Evolutionary conservation across 495 filamentous ascomycete genomes (phyloP).

Genomic region (Aspergillus campestris): DNA sequence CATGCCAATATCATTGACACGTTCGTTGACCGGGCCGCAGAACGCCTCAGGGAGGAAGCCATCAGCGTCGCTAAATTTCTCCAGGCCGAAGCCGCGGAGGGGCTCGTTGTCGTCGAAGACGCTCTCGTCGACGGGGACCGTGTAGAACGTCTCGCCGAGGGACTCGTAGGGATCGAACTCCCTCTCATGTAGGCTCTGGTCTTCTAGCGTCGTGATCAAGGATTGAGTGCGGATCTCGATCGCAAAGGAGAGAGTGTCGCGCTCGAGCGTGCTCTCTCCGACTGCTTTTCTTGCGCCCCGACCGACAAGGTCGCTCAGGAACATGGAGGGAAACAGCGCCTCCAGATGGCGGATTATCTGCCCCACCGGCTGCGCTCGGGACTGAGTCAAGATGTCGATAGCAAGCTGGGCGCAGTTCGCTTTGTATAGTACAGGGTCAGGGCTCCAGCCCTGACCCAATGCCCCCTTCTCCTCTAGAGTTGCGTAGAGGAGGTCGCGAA

Average conservation of each 20-base stretch:
- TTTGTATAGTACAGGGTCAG: slow-evolving; percentile 21
- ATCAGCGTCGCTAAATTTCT: slow-evolving; percentile 18
- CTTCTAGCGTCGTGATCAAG: slow-evolving; percentile 24
- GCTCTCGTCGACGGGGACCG: slow-evolving; percentile 11
- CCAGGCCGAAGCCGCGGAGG: slow-evolving; percentile 29
- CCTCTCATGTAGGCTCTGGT: slow-evolving; percentile 11
- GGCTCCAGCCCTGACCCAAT: slow-evolving; percentile 13
- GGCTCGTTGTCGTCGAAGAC: slow-evolving; percentile 5
- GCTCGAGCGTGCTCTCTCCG: slow-evolving; percentile 21
- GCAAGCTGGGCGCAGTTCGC: slow-evolving; percentile 35
- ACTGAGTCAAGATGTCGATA: slow-evolving; percentile 16
- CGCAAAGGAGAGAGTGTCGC: slow-evolving; percentile 29
- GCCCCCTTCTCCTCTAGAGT: slow-evolving; percentile 5
- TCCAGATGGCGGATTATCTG: slow-evolving; percentile 24
- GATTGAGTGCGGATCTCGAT: slow-evolving; percentile 34
- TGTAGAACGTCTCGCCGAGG: slow-evolving; percentile 21
- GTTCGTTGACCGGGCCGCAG: slow-evolving; percentile 23
- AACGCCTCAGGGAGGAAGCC: slow-evolving; percentile 26
- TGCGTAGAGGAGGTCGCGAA: slow-evolving; percentile 13
- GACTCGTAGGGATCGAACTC: slow-evolving; percentile 20
- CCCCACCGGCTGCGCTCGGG: slow-evolving; percentile 7
- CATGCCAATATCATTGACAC: slow-evolving; percentile 22
- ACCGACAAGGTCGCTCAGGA: slow-evolving; percentile 17
- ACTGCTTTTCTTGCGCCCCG: neutral
- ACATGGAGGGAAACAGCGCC: slow-evolving; percentile 23